Conservation (phyloP, 108 stramenopile species). For the Chaetoceros tenuissimus region DNA sequence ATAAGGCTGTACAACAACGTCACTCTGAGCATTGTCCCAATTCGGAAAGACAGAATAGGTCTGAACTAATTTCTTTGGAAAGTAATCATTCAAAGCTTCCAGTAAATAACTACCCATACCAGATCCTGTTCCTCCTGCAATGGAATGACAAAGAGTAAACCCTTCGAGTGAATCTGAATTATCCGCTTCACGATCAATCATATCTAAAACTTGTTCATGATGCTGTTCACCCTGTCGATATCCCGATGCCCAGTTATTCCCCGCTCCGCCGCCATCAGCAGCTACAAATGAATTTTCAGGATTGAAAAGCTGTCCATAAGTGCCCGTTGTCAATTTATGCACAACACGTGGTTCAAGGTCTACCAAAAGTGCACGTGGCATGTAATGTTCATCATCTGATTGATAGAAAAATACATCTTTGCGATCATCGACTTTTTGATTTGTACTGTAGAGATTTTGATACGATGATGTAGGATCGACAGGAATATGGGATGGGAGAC, state of each 20-base stretch:
- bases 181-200: slow-evolving; percentile 98
- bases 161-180: slow-evolving; percentile 96
- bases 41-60: slow-evolving; percentile 99
- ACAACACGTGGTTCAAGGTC: slow-evolving; percentile 98
- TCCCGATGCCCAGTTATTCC: slow-evolving; percentile 97
- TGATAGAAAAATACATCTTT: slow-evolving; percentile 99
- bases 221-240: slow-evolving; percentile 89
- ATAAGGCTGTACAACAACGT: slow-evolving; percentile 99
- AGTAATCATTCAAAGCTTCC: slow-evolving; percentile 96
- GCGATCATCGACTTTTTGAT: slow-evolving; percentile 81
- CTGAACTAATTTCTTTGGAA: slow-evolving; percentile 97
- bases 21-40: slow-evolving; percentile 83
- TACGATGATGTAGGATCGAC: background rate
- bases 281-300: slow-evolving; percentile 95
- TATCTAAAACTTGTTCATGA: slow-evolving; percentile 94
- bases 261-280: slow-evolving; percentile 96
- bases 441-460: slow-evolving; percentile 8
- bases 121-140: slow-evolving; percentile 97
- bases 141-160: slow-evolving; percentile 94
- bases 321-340: slow-evolving; percentile 73
- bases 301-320: slow-evolving; percentile 85
- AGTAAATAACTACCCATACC: slow-evolving; percentile 97
- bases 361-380: slow-evolving; percentile 92
- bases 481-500: background rate
- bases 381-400: slow-evolving; percentile 88